Evolutionary conservation across 352 stramenopile species (phyloP).

Genomic region (Plasmopara muralis): DNA sequence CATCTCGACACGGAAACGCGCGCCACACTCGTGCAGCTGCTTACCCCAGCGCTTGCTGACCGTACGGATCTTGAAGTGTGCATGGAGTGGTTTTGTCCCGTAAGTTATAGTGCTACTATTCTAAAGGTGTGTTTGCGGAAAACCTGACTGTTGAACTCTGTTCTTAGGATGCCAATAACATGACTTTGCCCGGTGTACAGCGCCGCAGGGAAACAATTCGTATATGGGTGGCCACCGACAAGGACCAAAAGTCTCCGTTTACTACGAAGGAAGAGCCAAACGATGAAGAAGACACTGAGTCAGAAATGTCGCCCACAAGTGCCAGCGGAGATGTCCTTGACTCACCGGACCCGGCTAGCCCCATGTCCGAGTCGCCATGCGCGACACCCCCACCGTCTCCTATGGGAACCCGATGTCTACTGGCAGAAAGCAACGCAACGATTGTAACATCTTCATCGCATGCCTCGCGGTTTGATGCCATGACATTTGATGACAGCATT

Average conservation of each 20-base stretch:
- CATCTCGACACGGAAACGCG: constrained; percentile 68
- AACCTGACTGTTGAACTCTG: background rate
- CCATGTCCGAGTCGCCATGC: constrained; percentile 29
- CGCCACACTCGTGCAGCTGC: constrained; percentile 57
- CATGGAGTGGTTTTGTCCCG: constrained; percentile 85
- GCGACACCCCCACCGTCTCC: constrained; percentile 47
- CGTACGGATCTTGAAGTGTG: constrained; percentile 79
- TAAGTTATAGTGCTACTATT: constrained; percentile 27
- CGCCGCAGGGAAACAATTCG: constrained; percentile 72
- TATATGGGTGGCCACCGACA: constrained; percentile 84
- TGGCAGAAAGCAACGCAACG: constrained; percentile 32
- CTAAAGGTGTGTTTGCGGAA: constrained; percentile 5
- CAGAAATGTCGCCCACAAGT: constrained; percentile 46
- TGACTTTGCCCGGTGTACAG: constrained; percentile 44
- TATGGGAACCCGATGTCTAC: constrained; percentile 28
- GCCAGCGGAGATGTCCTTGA: constrained; percentile 34
- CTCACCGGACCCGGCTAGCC: constrained; percentile 51
- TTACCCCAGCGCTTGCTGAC: constrained; percentile 77
- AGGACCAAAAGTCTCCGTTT: constrained; percentile 82
- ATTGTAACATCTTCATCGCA: constrained; percentile 41
- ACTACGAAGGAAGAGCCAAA: constrained; percentile 35
- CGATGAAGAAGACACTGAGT: constrained; percentile 65
- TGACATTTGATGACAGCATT: constrained; percentile 35
- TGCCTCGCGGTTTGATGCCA: constrained; percentile 37
- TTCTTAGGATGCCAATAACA: constrained; percentile 54